phyloP scores from a whole-genome alignment of 495 filamentous ascomycete species.

The Lepidopterella palustris region DNA sequence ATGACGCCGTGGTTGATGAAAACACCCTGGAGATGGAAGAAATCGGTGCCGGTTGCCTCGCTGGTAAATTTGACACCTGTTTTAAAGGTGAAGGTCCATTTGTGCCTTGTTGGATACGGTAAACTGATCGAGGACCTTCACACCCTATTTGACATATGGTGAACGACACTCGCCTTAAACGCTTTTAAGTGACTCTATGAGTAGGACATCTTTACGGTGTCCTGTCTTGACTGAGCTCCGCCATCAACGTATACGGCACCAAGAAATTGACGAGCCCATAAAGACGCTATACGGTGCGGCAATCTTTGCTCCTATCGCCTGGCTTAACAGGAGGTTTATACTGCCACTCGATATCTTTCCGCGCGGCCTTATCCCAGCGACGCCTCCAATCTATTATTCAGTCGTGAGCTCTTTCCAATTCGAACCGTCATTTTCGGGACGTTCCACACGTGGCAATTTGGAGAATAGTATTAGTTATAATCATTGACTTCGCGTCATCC shows the following conservation, averaged over 20 bases:
- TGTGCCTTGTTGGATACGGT: too few relatives aligned
- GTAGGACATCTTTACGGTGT: neutral
- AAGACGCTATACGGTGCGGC: neutral
- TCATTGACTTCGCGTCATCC: neutral
- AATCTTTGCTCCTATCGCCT: neutral
- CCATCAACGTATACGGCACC: neutral
- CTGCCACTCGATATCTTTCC: neutral
- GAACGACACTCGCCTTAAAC: too few relatives aligned
- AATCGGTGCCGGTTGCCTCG: too few relatives aligned
- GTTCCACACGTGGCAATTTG: neutral
- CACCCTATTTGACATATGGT: too few relatives aligned
- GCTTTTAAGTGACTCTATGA: too few relatives aligned
- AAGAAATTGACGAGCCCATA: too few relatives aligned
- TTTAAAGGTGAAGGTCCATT: too few relatives aligned
- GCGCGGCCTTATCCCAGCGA: neutral
- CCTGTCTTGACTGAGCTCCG: neutral
- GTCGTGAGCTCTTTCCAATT: neutral
- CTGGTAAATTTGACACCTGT: too few relatives aligned
- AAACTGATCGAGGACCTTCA: too few relatives aligned
- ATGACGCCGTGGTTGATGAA: too few relatives aligned
- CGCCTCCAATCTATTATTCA: neutral
- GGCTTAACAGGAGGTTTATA: neutral
- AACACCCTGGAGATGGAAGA: too few relatives aligned
- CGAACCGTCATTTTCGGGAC: neutral
- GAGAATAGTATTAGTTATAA: neutral